A percentile compares a stretch with the other conserved stretches of the same genome.
Evolutionary conservation across 1,284 basidiomycete genomes (phyloP).

Genomic region (Kalmanozyma brasiliensis): DNA sequence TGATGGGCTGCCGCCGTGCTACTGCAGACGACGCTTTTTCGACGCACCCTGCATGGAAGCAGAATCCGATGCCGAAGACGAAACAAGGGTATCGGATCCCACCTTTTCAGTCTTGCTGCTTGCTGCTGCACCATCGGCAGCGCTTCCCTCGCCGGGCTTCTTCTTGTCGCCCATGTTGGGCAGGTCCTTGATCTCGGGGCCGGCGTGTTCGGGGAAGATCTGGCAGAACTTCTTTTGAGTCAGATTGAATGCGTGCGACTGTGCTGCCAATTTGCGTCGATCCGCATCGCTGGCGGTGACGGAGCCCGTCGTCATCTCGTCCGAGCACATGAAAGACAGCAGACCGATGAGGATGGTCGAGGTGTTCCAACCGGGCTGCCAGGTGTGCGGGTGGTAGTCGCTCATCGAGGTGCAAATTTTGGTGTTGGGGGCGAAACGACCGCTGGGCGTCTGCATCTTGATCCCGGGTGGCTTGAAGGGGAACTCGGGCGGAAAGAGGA

Average conservation of each 20-base stretch:
- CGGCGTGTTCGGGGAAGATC: slow-evolving; percentile 62
- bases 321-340: slow-evolving; percentile 92
- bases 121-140: slow-evolving; percentile 4
- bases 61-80: slow-evolving; percentile 39
- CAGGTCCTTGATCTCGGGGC: slow-evolving; percentile 40
- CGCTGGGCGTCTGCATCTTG: slow-evolving; percentile 96
- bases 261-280: slow-evolving; percentile 79
- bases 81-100: slow-evolving; percentile 36
- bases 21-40: slow-evolving; percentile 4
- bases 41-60: slow-evolving; percentile 43
- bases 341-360: slow-evolving; percentile 94
- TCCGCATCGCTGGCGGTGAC: slow-evolving; percentile 83
- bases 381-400: slow-evolving; percentile 81
- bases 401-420: slow-evolving; percentile 75
- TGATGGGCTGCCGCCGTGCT: neutral
- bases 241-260: slow-evolving; percentile 87
- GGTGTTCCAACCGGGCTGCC: slow-evolving; percentile 94
- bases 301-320: slow-evolving; percentile 95
- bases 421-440: slow-evolving; percentile 89
- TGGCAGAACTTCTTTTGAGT: slow-evolving; percentile 77
- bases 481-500: slow-evolving; percentile 78
- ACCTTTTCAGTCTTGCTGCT: slow-evolving; percentile 37
- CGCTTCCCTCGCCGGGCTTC: slow-evolving; percentile 1
- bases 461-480: slow-evolving; percentile 78
- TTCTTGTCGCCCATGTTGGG: slow-evolving; percentile 65